Conservation (phyloP, 495 filamentous ascomycete genomes). For the Sabuloglossum arenarium region DNA sequence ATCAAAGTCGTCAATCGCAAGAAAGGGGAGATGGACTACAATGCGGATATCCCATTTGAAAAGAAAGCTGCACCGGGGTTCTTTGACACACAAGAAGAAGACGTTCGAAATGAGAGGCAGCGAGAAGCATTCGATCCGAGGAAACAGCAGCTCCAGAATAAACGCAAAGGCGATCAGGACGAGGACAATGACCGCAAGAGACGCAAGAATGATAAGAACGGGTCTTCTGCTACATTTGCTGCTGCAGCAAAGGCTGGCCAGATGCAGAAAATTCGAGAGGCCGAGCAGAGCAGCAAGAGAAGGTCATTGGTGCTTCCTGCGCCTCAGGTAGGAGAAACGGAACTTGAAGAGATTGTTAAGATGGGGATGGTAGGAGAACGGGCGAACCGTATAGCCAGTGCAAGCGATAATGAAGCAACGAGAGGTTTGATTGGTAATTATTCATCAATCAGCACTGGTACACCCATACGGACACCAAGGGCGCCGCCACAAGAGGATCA, state of each 20-base stretch:
- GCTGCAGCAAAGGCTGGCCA: conserved; percentile 89
- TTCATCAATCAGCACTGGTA: conserved; percentile 52
- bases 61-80: conserved; percentile 79
- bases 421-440: conserved; percentile 75
- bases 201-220: conserved; percentile 67
- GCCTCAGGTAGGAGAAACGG: conserved; percentile 78
- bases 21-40: conserved; percentile 97
- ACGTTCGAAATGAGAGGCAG: conserved; percentile 61
- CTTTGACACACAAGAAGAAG: conserved; percentile 77
- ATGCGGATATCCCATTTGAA: conserved; percentile 95
- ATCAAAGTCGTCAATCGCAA: conserved; percentile 89
- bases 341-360: conserved; percentile 95
- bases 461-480: conserved; percentile 78
- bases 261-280: conserved; percentile 88
- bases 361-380: conserved; percentile 91
- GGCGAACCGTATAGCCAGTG: conserved; percentile 52
- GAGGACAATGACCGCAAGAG: conserved; percentile 68
- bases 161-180: conserved; percentile 78
- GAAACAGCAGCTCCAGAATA: conserved; percentile 88
- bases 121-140: conserved; percentile 79
- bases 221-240: conserved; percentile 50
- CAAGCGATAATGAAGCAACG: conserved; percentile 69
- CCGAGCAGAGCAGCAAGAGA: conserved; percentile 88
- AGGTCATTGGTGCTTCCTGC: conserved; percentile 56
- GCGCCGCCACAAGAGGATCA: conserved; percentile 84